Percentiles rank a stretch among this genome's conserved stretches.
Conservation (phyloP, 164 flowering plant species). For the Magnolia sinica region DNA sequence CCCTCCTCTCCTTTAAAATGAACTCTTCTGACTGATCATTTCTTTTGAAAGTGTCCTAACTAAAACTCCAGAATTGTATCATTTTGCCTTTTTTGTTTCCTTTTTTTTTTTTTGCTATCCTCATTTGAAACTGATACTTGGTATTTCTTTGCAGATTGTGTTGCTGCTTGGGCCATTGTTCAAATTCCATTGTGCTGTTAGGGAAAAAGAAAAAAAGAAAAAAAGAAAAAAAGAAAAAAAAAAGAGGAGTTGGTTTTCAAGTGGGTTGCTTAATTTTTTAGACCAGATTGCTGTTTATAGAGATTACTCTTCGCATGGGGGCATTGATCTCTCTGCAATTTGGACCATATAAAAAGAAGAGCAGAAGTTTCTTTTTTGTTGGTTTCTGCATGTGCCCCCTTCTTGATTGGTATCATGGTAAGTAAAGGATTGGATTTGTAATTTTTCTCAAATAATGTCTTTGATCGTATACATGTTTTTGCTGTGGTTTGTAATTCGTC, state of each 20-base stretch:
- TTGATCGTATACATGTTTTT: not conserved
- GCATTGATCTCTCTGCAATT: not conserved
- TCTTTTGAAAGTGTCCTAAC: not conserved
- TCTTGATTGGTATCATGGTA: conserved; percentile 7
- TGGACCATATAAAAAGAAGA: conserved; percentile 4
- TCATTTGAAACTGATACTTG: not conserved
- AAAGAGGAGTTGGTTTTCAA: conserved; percentile 3
- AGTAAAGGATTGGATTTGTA: conserved; percentile 18
- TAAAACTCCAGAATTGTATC: not conserved
- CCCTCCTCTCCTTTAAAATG: not conserved
- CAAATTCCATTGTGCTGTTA: conserved; percentile 8
- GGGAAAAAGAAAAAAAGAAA: not conserved
- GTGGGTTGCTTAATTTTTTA: not conserved
- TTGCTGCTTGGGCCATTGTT: conserved; percentile 5
- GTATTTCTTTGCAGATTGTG: conserved; percentile 20
- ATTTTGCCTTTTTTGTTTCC: not conserved
- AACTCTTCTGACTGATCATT: not conserved
- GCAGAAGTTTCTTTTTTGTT: conserved; percentile 31
- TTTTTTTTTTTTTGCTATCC: not conserved
- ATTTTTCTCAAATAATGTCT: conserved; percentile 4
- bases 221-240: too few relatives aligned
- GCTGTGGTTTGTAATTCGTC: not conserved
- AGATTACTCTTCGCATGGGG: conserved; percentile 11
- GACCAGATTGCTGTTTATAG: not conserved
- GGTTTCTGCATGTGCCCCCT: conserved; percentile 17